Conservation (phyloP, 306 rosid genomes). For the Boehmeria nivea region DNA sequence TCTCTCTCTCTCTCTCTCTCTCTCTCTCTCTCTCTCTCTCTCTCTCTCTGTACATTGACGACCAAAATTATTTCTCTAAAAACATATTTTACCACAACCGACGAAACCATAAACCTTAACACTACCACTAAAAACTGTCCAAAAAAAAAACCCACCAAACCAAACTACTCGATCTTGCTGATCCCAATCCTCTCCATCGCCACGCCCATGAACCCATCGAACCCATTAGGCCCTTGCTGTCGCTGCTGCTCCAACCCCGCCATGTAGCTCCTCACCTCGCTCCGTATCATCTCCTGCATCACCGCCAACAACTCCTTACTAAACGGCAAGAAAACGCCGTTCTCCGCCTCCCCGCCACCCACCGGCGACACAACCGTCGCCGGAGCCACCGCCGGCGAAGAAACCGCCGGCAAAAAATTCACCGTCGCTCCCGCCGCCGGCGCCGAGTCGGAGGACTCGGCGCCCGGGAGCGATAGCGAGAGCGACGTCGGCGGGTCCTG, state of each 20-base stretch:
- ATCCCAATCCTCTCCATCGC: constrained; percentile 57
- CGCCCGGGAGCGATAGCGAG: constrained; percentile 75
- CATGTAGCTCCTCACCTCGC: constrained; percentile 87
- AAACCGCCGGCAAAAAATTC: background rate
- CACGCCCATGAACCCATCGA: constrained; percentile 55
- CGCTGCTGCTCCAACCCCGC: constrained; percentile 46
- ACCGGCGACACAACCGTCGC: background rate
- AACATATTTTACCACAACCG: constrained; percentile 5
- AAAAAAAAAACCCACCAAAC: background rate
- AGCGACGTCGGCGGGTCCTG: constrained; percentile 79
- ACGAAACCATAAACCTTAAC: constrained; percentile 3
- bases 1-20: constrained; percentile 11
- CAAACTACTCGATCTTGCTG: constrained; percentile 46
- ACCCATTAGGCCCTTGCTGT: constrained; percentile 28
- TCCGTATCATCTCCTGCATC: constrained; percentile 95
- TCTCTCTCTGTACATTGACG: constrained; percentile 57
- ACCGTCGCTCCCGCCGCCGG: background rate
- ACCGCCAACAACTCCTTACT: constrained; percentile 57
- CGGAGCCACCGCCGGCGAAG: constrained; percentile 3
- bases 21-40: background rate
- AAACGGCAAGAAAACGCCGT: constrained; percentile 38
- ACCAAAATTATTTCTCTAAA: constrained; percentile 55
- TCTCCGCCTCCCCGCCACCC: background rate
- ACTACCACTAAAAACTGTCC: background rate
- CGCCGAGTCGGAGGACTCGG: constrained; percentile 34